A percentile compares a stretch with the other conserved stretches of the same genome.
Conservation (phyloP, 768 basidiomycete genomes). For the Fistulinella prunicolor region DNA sequence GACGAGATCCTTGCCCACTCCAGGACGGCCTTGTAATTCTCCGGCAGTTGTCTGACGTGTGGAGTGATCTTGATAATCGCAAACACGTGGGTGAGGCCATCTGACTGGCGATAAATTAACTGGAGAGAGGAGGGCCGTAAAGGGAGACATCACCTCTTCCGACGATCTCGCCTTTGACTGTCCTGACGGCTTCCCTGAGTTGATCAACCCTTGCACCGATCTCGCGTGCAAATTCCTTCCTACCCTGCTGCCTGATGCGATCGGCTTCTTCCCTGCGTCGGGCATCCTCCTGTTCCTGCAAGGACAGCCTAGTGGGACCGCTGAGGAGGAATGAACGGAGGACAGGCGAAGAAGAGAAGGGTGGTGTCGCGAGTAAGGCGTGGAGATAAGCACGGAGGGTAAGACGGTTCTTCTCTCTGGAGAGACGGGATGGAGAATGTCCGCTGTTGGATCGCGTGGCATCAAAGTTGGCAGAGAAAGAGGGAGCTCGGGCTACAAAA, state of each 20-base stretch:
- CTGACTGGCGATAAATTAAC: constrained; percentile 37
- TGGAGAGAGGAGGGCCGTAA: not conserved
- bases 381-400: constrained; percentile 94
- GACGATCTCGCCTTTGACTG: constrained; percentile 93
- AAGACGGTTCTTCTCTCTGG: constrained; percentile 92
- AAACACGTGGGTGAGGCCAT: constrained; percentile 88
- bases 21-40: constrained; percentile 82
- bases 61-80: constrained; percentile 80
- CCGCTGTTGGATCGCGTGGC: not conserved
- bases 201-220: constrained; percentile 84
- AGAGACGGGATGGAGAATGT: constrained; percentile 42
- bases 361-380: constrained; percentile 63
- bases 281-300: constrained; percentile 78
- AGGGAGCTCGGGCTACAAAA: constrained; percentile 66
- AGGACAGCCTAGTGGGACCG: constrained; percentile 62
- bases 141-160: constrained; percentile 56
- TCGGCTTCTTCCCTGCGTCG: constrained; percentile 85
- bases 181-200: constrained; percentile 76
- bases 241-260: constrained; percentile 79
- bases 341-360: constrained; percentile 82
- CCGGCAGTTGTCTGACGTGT: constrained; percentile 71
- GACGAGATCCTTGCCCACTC: constrained; percentile 99
- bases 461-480: constrained; percentile 53
- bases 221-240: constrained; percentile 81
- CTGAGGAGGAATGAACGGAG: constrained; percentile 83